phyloP scores from a whole-genome alignment of 176 grass and related monocot species.

The Tuctoria greenei region DNA sequence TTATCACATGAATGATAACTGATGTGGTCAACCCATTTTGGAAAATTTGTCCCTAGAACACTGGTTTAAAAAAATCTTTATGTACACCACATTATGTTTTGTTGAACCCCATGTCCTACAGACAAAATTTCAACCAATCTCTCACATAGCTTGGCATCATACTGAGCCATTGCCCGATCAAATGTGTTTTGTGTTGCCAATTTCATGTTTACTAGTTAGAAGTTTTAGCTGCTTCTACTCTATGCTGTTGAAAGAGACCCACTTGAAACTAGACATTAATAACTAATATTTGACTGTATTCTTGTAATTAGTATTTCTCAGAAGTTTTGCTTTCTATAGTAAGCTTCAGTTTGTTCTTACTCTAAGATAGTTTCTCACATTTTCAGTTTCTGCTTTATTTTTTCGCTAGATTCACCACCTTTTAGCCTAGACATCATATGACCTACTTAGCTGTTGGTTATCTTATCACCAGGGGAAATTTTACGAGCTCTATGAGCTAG shows the following conservation, averaged over 20 bases:
- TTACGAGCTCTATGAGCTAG: constrained; percentile 94
- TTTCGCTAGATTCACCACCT: neutral
- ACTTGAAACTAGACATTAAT: constrained; percentile 12
- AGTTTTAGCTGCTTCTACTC: constrained; percentile 22
- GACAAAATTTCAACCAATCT: constrained; percentile 8
- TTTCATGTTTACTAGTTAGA: constrained; percentile 21
- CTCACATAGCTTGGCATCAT: constrained; percentile 18
- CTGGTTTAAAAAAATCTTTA: too few species aligned
- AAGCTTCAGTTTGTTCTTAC: constrained; percentile 10
- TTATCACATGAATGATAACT: constrained; percentile 6
- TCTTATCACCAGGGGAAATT: constrained; percentile 76
- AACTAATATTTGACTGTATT: neutral
- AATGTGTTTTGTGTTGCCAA: neutral
- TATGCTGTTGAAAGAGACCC: constrained; percentile 14
- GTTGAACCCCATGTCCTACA: neutral
- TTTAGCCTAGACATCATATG: constrained; percentile 17
- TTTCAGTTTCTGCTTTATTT: neutral
- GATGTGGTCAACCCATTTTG: neutral
- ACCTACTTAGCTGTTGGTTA: constrained; percentile 10
- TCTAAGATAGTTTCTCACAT: neutral
- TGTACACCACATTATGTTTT: neutral
- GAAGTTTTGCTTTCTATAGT: constrained; percentile 30
- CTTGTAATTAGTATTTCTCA: constrained; percentile 15
- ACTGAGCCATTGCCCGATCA: constrained; percentile 27
- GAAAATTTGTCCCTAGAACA: neutral